These are phyloP conservation scores for Helotiales sp. DNA, from an alignment of 2,329 filamentous ascomycete genomes.

Conservation along the genomic window DNA sequence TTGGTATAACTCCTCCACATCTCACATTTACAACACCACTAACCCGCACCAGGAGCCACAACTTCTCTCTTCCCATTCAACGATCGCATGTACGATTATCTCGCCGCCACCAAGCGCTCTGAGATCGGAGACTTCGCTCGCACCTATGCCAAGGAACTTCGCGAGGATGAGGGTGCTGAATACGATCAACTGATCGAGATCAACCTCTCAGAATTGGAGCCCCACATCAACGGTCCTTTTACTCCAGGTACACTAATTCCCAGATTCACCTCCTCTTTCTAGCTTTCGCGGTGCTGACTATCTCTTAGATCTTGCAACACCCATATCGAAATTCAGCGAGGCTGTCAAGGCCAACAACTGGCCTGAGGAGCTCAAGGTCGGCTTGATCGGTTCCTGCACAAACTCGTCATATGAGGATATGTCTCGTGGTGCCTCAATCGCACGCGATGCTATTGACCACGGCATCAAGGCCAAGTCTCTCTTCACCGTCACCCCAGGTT, in stretches of 20 bases:
- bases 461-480: conserved; percentile 90
- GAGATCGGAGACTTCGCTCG: conserved; percentile 90
- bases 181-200: conserved; percentile 97
- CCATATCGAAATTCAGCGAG: conserved; percentile 96
- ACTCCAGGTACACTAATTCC: too few species aligned
- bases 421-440: conserved; percentile 89
- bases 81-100: conserved; percentile 96
- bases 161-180: conserved; percentile 84
- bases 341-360: conserved; percentile 92
- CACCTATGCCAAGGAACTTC: conserved; percentile 80
- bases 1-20: too few species aligned
- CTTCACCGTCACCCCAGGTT: conserved; percentile 95
- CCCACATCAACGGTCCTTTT: conserved; percentile 98
- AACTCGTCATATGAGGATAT: conserved; percentile 89
- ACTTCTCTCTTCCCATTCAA: conserved; percentile 98
- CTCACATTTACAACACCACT: too few species aligned
- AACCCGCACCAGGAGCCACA: conserved; percentile 81
- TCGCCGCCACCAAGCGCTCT: conserved; percentile 84
- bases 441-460: conserved; percentile 85
- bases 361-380: conserved; percentile 95
- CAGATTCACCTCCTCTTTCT: too few species aligned
- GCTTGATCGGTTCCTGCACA: conserved; percentile 97
- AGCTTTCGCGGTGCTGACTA: too few species aligned
- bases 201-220: conserved; percentile 92
- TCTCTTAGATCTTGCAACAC: conserved; percentile 97